Percentiles rank a stretch among this genome's conserved stretches.
Conservation (phyloP, 306 rosid genomes). For the Lathyrus oleraceus region DNA sequence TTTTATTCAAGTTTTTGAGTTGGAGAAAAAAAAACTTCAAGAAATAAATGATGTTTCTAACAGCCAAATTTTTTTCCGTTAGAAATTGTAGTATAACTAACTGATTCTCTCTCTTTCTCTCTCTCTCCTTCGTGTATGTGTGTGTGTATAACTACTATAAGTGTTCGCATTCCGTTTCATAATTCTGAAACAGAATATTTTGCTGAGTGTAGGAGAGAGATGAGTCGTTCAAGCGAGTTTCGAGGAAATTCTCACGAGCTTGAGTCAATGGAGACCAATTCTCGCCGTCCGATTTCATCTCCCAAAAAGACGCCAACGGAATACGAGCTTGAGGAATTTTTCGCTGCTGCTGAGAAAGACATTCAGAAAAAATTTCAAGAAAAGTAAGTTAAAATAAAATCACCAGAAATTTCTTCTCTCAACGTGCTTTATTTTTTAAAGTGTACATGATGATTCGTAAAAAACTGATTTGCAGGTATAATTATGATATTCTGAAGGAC, state of each 20-base stretch:
- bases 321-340: conserved; percentile 81
- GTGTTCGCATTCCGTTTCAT: neutral
- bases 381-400: conserved; percentile 50
- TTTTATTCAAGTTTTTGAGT: conserved; percentile 31
- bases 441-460: too few relatives aligned
- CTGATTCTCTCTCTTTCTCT: neutral
- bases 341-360: conserved; percentile 64
- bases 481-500: conserved; percentile 73
- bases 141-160: neutral
- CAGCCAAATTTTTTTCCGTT: conserved; percentile 27
- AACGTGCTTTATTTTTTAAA: neutral
- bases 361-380: conserved; percentile 56
- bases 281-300: conserved; percentile 36
- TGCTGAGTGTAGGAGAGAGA: conserved; percentile 56
- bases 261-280: conserved; percentile 48
- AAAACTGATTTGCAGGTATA: conserved; percentile 58
- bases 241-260: conserved; percentile 44
- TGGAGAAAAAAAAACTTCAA: neutral
- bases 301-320: conserved; percentile 58
- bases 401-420: neutral
- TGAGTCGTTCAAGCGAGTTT: conserved; percentile 53
- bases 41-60: conserved; percentile 24
- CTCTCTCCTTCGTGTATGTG: neutral
- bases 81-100: neutral
- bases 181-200: conserved; percentile 20